Evolutionary conservation across 768 basidiomycete species (phyloP).

Genomic region (Coprinopsis marcescibilis): DNA sequence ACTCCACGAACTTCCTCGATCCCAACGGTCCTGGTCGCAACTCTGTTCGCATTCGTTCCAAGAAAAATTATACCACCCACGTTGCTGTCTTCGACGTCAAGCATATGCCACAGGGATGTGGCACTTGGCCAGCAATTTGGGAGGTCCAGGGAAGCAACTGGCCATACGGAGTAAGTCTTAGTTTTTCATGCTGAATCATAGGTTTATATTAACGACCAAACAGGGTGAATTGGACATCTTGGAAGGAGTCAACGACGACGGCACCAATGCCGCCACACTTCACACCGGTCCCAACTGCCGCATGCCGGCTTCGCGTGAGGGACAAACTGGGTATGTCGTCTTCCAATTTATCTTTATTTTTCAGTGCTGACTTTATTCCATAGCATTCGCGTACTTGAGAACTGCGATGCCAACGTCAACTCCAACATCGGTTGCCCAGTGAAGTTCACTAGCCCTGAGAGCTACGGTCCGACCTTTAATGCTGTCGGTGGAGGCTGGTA

Average conservation of each 20-base stretch:
- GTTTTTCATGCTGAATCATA: background rate
- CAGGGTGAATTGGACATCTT: conserved; percentile 38
- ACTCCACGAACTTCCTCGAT: conserved; percentile 39
- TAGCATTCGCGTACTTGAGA: conserved; percentile 10
- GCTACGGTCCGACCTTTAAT: conserved; percentile 58
- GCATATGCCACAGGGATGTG: conserved; percentile 34
- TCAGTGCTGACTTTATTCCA: background rate
- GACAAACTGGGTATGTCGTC: conserved; percentile 39
- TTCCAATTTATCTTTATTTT: background rate
- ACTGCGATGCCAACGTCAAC: conserved; percentile 21
- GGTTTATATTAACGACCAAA: too few species aligned
- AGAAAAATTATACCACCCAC: conserved; percentile 46
- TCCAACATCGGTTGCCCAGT: conserved; percentile 25
- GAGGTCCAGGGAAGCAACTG: conserved; percentile 35
- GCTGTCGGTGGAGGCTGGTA: conserved; percentile 58
- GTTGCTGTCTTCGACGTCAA: conserved; percentile 44
- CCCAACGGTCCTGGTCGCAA: conserved; percentile 44
- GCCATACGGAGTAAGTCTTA: conserved; percentile 34
- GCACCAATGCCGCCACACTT: conserved; percentile 30
- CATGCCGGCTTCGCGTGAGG: conserved; percentile 24
- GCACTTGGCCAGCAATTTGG: conserved; percentile 51
- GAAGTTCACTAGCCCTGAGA: conserved; percentile 29
- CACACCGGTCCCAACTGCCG: conserved; percentile 31
- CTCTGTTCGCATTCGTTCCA: conserved; percentile 48
- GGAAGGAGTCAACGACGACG: conserved; percentile 36